Conservation (phyloP, 2,329 filamentous ascomycete species). For the Penicillium sp. region DNA sequence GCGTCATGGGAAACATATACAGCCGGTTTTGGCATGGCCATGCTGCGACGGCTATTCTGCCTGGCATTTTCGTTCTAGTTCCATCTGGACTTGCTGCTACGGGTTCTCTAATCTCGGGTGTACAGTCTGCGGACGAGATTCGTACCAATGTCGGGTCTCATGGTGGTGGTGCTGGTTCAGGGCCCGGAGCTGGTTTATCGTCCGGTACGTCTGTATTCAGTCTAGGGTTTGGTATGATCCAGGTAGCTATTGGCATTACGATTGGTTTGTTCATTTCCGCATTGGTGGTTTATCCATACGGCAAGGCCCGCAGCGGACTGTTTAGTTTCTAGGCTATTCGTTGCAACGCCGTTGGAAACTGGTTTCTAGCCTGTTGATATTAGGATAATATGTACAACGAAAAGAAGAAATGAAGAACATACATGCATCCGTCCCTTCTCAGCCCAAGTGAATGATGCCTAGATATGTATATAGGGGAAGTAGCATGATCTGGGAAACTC, state of each 20-base stretch:
- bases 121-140: conserved; percentile 56
- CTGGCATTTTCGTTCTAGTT: conserved; percentile 73
- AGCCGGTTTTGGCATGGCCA: conserved; percentile 69
- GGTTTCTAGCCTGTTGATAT: background rate
- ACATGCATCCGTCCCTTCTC: background rate
- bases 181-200: conserved; percentile 18
- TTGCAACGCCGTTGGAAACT: background rate
- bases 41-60: conserved; percentile 78
- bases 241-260: conserved; percentile 44
- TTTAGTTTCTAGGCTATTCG: conserved; percentile 34
- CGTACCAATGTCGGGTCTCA: conserved; percentile 27
- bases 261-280: conserved; percentile 44
- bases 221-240: conserved; percentile 43
- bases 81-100: conserved; percentile 58
- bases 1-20: conserved; percentile 74
- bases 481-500: background rate
- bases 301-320: conserved; percentile 41
- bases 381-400: background rate
- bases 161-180: background rate
- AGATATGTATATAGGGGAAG: background rate
- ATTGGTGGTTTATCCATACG: conserved; percentile 42
- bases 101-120: conserved; percentile 55
- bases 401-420: background rate
- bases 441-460: background rate
- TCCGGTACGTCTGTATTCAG: conserved; percentile 26